A percentile compares a stretch with the other conserved stretches of the same genome.
Evolutionary conservation across 139 green algal genomes (phyloP).

Genomic region (Tetradesmus lagerheimii): DNA sequence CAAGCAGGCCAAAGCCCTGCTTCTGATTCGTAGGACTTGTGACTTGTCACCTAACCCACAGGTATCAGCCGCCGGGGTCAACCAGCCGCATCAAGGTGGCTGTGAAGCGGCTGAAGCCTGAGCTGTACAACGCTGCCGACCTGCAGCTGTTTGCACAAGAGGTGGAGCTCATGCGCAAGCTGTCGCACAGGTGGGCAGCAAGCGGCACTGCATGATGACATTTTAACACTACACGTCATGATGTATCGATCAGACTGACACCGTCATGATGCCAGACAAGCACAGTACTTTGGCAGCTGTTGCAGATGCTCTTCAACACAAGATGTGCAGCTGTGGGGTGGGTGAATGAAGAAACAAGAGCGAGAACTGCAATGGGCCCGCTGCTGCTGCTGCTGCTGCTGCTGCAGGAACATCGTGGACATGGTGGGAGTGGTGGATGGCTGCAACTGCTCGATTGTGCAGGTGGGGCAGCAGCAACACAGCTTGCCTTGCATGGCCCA

Average conservation of each 20-base stretch:
- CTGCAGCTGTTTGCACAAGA: conserved; percentile 35
- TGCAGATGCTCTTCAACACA: no score
- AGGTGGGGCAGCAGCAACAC: neutral
- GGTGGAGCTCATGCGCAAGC: conserved; percentile 42
- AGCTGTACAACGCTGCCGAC: conserved; percentile 24
- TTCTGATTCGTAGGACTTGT: no score
- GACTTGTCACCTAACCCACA: neutral
- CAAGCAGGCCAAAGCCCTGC: no score
- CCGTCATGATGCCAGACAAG: no score
- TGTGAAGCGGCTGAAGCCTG: conserved; percentile 34
- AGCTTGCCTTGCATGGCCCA: neutral
- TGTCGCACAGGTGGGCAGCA: conserved; percentile 23
- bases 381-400: neutral
- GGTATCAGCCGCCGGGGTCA: conserved; percentile 10
- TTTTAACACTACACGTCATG: no score
- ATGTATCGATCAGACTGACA: no score
- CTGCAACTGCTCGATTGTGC: neutral
- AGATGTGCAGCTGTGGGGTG: no score
- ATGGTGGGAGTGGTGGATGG: conserved; percentile 27
- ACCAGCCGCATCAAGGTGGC: neutral
- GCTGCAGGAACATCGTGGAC: conserved; percentile 50
- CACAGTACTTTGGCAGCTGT: no score
- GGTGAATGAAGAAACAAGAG: no score
- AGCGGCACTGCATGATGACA: no score
- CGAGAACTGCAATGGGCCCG: no score